Percentiles rank a stretch among this genome's conserved stretches.
Evolutionary conservation across 768 basidiomycete species (phyloP).

Genomic region (Crassisporium funariophilum): DNA sequence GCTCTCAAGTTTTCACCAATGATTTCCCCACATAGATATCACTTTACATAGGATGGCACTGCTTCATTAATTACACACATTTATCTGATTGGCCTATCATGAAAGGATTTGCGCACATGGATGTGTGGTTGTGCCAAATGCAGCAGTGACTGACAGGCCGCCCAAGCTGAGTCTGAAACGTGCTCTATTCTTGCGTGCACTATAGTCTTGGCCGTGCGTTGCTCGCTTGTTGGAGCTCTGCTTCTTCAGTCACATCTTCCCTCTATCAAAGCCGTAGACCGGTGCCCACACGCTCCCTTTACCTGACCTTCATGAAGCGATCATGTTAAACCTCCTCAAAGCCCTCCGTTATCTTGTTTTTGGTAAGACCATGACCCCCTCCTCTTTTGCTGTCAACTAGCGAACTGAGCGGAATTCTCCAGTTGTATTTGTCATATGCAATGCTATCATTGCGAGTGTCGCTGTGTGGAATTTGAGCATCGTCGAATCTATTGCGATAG

Average conservation of each 20-base stretch:
- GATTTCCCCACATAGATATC: constrained; percentile 1
- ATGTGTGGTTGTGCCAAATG: constrained; percentile 6
- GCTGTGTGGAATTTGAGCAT: constrained; percentile 72
- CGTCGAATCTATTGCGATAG: constrained; percentile 33
- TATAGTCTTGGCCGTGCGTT: constrained; percentile 13
- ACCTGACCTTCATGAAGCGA: constrained; percentile 32
- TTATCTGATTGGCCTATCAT: constrained; percentile 1
- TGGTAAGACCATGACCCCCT: constrained; percentile 40
- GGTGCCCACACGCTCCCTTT: constrained; percentile 36
- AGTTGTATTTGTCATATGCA: constrained; percentile 67
- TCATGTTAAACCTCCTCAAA: constrained; percentile 49
- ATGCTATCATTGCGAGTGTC: constrained; percentile 63
- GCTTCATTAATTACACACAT: constrained; percentile 10
- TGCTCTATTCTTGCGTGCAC: constrained; percentile 9
- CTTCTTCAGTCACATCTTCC: constrained; percentile 4
- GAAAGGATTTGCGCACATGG: background rate
- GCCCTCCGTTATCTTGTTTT: constrained; percentile 61
- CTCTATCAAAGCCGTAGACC: constrained; percentile 32
- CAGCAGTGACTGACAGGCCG: background rate
- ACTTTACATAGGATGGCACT: constrained; percentile 4
- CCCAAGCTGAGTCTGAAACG: constrained; percentile 19
- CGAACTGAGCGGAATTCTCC: constrained; percentile 3
- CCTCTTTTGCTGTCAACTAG: background rate
- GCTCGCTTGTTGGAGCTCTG: constrained; percentile 6
- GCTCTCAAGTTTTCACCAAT: constrained; percentile 1